Base-by-base conservation (phyloP, 2,329 filamentous ascomycete species). In the Talaromyces sp. region DNA sequence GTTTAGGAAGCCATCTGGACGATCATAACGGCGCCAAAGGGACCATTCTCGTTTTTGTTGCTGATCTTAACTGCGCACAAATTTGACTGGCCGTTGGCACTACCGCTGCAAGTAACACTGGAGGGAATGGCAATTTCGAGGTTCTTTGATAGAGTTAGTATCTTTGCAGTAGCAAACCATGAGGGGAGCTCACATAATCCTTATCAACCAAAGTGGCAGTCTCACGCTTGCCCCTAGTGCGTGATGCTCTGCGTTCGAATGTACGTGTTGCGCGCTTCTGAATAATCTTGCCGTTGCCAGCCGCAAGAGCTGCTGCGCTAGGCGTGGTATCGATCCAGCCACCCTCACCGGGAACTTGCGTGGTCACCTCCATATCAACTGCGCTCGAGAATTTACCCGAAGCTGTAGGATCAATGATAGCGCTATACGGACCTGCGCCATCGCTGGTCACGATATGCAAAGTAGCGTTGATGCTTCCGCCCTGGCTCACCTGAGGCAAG, bases 41-140 rank as follows among this genome's bases (percentile, higher is more conserved):
- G 56, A n/a, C 56, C 56, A 22, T 58, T 58, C 19, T 58, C 56
- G 15, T 58, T 58, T 19, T 58, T 58, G 56, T 58, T 58, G 22
- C 56, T 58, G 35, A 58, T 27, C 56, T 58, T 58, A 2, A 58
- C 56, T 27, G 56, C 56, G 37, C 56, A 58, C 37, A 58, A 41
- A 22, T 58, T 58, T n/a, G 56, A 58, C 35, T 43, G 56, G 19
- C 56, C 56, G 5, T 58, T 58, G 37, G 56, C 19, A 43, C 22
- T 49, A 1, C 45, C 45, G 45, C 22, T 49, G 22, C 45, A 49
- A 27, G 45, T 15, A 49, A 49, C 22, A 27, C 22, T 10, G 45
- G 45, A 27, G 4, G 45, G 45, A 49, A 49, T 49, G 19, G 45
- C 45, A 9, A 49, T 49, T 27, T 49, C 45, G 6, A 49, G 45